phyloP scores from a whole-genome alignment of 2,329 filamentous ascomycete species.

The Trichoderma oligosporum region DNA sequence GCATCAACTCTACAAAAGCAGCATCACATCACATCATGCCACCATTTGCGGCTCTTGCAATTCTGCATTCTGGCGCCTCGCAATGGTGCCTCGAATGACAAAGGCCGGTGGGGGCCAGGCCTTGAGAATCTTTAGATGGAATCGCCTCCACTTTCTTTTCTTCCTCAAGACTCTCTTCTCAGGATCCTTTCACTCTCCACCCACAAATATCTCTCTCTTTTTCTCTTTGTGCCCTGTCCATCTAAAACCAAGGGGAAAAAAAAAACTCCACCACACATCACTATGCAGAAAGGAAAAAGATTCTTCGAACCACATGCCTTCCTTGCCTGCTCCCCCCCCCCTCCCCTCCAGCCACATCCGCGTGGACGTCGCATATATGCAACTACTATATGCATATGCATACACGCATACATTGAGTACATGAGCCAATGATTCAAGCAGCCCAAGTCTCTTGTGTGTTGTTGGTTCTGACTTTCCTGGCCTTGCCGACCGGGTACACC shows the following conservation, averaged over 20 bases:
- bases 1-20: neutral
- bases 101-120: constrained; percentile 13
- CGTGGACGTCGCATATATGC: constrained; percentile 9
- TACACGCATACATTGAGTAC: constrained; percentile 1
- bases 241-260: too few species aligned
- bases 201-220: constrained; percentile 2
- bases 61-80: constrained; percentile 8
- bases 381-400: neutral
- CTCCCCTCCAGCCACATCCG: constrained; percentile 20
- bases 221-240: too few species aligned
- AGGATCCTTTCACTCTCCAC: constrained; percentile 3
- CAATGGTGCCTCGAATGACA: constrained; percentile 11
- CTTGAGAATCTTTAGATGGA: constrained; percentile 18
- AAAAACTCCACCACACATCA: neutral
- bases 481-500: constrained; percentile 18
- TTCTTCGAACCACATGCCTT: constrained; percentile 14
- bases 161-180: constrained; percentile 4
- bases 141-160: constrained; percentile 17
- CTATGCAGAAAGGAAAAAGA: constrained; percentile 15
- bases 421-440: constrained; percentile 21
- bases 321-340: too few species aligned
- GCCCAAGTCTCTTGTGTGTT: constrained; percentile 14
- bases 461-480: constrained; percentile 18
- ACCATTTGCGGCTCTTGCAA: constrained; percentile 14
- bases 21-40: neutral